These are phyloP conservation scores for Microcos paniculata DNA, from an alignment of 345 rosid genomes.

Conservation along the genomic window DNA sequence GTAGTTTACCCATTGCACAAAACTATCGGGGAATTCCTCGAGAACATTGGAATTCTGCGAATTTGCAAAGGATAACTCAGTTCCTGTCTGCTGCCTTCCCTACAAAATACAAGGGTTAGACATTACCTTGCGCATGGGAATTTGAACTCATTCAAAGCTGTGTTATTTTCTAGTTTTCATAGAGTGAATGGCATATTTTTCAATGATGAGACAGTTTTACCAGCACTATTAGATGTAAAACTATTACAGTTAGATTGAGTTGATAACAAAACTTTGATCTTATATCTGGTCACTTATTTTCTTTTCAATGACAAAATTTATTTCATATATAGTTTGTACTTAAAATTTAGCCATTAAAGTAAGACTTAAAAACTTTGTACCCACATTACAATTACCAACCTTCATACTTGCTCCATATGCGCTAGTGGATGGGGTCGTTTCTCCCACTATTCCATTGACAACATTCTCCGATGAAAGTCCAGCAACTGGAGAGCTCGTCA, in stretches of 20 bases:
- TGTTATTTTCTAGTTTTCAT: not conserved
- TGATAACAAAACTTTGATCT: not conserved
- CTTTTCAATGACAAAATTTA: not conserved
- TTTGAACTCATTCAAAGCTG: not conserved
- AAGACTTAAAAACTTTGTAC: not conserved
- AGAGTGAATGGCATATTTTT: not conserved
- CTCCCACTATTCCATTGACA: constrained; percentile 55
- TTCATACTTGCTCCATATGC: constrained; percentile 70
- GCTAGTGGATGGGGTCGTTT: constrained; percentile 57
- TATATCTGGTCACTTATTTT: not conserved
- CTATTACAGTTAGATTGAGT: not conserved
- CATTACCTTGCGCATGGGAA: not conserved
- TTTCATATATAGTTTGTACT: not conserved
- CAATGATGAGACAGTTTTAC: not conserved
- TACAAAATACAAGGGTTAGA: constrained; percentile 26
- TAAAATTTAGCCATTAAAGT: not conserved
- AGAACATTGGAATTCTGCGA: constrained; percentile 31
- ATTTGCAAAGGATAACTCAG: constrained; percentile 34
- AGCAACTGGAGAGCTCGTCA: constrained; percentile 47
- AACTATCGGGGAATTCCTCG: constrained; percentile 73
- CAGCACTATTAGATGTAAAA: not conserved
- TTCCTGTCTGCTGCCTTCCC: constrained; percentile 57
- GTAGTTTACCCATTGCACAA: constrained; percentile 71
- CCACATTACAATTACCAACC: constrained; percentile 43
- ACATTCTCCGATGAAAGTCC: constrained; percentile 76